Percentiles rank a stretch among this genome's conserved stretches.
Evolutionary conservation across 345 rosid genomes (phyloP).

Genomic region (Euclidium syriacum): DNA sequence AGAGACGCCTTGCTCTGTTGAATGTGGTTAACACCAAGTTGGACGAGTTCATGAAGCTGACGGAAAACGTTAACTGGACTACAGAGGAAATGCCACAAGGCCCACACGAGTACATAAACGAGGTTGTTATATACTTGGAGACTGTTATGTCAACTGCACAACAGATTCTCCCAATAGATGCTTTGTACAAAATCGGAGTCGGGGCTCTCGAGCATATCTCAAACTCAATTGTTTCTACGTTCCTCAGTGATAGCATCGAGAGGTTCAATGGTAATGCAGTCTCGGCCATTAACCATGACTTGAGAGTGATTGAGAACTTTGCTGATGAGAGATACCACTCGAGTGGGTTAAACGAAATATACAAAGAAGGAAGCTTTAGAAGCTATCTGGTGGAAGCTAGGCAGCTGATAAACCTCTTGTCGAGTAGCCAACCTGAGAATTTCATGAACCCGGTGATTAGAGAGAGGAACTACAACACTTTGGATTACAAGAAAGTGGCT

Average conservation of each 20-base stretch:
- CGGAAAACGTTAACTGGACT: constrained; percentile 74
- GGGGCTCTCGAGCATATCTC: constrained; percentile 85
- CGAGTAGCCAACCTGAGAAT: constrained; percentile 89
- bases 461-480: constrained; percentile 63
- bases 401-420: constrained; percentile 71
- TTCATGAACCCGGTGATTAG: constrained; percentile 94
- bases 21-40: constrained; percentile 58
- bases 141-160: constrained; percentile 75
- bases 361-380: constrained; percentile 67
- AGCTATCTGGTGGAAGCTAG: constrained; percentile 73
- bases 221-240: constrained; percentile 54
- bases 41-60: constrained; percentile 71
- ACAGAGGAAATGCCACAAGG: constrained; percentile 61
- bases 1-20: constrained; percentile 69
- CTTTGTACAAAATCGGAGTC: constrained; percentile 66
- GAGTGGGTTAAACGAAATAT: constrained; percentile 61
- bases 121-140: constrained; percentile 66
- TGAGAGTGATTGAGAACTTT: constrained; percentile 67
- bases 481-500: constrained; percentile 93
- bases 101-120: constrained; percentile 58
- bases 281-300: constrained; percentile 51
- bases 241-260: constrained; percentile 74
- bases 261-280: constrained; percentile 88
- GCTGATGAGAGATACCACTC: constrained; percentile 75
- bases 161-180: constrained; percentile 72